Conservation (phyloP, 2,329 filamentous ascomycete genomes). For the Bipolaris cookei region DNA sequence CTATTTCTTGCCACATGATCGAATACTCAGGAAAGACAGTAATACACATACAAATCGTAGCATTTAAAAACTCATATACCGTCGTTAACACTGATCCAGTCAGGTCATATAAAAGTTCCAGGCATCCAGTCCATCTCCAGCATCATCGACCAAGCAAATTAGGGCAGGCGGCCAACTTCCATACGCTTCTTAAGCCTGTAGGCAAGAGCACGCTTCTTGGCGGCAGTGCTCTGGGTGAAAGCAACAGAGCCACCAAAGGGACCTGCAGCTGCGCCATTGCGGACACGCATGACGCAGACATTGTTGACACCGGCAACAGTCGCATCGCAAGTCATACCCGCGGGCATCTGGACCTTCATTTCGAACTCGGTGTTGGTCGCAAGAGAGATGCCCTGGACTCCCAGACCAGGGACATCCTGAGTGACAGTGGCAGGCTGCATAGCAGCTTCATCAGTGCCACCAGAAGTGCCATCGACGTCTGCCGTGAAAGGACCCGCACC, state of each 20-base stretch:
- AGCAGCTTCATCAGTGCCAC: slow-evolving; percentile 64
- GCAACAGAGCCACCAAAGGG: slow-evolving; percentile 72
- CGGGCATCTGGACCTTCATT: slow-evolving; percentile 68
- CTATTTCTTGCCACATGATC: background rate
- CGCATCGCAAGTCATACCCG: slow-evolving; percentile 70
- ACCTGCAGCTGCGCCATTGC: slow-evolving; percentile 66
- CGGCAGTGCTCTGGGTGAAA: slow-evolving; percentile 65
- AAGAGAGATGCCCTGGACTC: slow-evolving; percentile 63
- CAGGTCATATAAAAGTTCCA: slow-evolving; percentile 14
- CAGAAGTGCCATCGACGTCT: slow-evolving; percentile 67
- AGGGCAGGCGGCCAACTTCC: slow-evolving; percentile 38
- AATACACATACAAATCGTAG: background rate
- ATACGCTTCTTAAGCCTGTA: slow-evolving; percentile 55
- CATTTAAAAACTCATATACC: slow-evolving; percentile 2
- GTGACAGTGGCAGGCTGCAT: slow-evolving; percentile 66
- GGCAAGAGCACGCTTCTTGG: slow-evolving; percentile 67
- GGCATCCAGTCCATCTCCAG: background rate
- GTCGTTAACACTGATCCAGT: slow-evolving; percentile 21
- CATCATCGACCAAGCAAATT: background rate
- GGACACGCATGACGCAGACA: slow-evolving; percentile 70
- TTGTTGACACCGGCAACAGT: slow-evolving; percentile 64
- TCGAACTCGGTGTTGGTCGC: slow-evolving; percentile 67
- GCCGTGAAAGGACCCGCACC: slow-evolving; percentile 70
- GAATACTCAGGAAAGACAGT: background rate
- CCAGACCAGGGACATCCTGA: slow-evolving; percentile 66